Evolutionary conservation across 768 basidiomycete species (phyloP).

Genomic region (Amanita jacksonii): DNA sequence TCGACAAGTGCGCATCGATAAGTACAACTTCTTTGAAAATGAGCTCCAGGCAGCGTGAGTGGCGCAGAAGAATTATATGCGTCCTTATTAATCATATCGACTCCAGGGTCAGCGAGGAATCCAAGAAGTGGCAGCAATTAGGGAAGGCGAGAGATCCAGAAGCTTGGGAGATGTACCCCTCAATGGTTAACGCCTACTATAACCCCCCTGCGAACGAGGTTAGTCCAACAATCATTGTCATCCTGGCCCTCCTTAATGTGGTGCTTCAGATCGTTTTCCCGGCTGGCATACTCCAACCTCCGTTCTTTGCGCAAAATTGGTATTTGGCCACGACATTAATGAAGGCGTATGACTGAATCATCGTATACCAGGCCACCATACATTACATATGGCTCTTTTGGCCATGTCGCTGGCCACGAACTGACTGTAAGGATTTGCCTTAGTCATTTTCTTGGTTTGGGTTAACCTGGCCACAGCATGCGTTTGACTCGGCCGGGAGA

Average conservation of each 20-base stretch:
- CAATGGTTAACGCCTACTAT: slow-evolving; percentile 84
- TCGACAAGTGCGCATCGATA: slow-evolving; percentile 49
- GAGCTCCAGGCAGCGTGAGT: slow-evolving; percentile 53
- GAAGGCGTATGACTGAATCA: slow-evolving; percentile 9
- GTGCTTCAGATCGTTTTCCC: slow-evolving; percentile 87
- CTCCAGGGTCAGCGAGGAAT: slow-evolving; percentile 45
- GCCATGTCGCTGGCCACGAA: slow-evolving; percentile 88
- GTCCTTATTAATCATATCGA: neutral
- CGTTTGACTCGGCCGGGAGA: slow-evolving; percentile 83
- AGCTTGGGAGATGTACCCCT: slow-evolving; percentile 83
- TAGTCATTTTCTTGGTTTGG: neutral
- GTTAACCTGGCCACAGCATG: slow-evolving; percentile 42
- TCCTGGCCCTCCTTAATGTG: neutral
- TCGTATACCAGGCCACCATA: slow-evolving; percentile 63
- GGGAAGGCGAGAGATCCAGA: slow-evolving; percentile 60
- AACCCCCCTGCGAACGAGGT: slow-evolving; percentile 85
- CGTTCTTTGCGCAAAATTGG: slow-evolving; percentile 83
- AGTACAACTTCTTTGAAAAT: slow-evolving; percentile 77
- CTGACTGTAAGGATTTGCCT: slow-evolving; percentile 49
- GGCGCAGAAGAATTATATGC: neutral
- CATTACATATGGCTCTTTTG: slow-evolving; percentile 87
- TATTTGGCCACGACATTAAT: slow-evolving; percentile 19
- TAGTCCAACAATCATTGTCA: slow-evolving; percentile 3
- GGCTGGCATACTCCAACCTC: slow-evolving; percentile 88
- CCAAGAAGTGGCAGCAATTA: slow-evolving; percentile 66